Conservation (phyloP, 2,329 filamentous ascomycete genomes). For the Neonectria coccinea region DNA sequence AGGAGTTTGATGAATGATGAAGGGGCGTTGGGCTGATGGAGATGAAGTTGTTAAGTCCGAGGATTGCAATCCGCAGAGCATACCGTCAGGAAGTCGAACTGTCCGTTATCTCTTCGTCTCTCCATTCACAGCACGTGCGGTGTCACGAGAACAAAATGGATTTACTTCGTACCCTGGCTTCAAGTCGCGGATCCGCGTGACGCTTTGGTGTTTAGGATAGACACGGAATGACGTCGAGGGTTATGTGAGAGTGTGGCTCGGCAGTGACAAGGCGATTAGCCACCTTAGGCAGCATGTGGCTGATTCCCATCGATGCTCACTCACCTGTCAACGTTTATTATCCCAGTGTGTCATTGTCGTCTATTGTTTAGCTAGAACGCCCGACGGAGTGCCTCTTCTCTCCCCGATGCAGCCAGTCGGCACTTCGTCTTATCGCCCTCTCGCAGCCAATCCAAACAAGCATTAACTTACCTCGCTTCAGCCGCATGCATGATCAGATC, state of each 20-base stretch:
- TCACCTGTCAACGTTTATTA: neutral
- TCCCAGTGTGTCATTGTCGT: neutral
- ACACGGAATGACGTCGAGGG: conserved; percentile 2
- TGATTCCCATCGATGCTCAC: neutral
- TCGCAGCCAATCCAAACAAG: neutral
- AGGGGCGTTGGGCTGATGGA: neutral
- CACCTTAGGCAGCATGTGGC: neutral
- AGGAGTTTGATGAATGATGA: neutral
- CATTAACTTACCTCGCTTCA: neutral
- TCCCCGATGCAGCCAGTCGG: neutral
- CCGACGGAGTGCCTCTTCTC: neutral
- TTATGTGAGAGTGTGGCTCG: conserved; percentile 5
- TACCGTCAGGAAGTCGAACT: too few species aligned
- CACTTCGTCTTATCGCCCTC: neutral
- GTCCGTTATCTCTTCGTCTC: too few species aligned
- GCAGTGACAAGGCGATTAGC: neutral
- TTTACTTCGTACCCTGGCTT: neutral
- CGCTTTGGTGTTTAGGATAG: neutral
- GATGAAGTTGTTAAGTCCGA: neutral
- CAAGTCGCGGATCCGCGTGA: neutral
- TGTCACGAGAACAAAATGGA: neutral
- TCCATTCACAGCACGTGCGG: neutral
- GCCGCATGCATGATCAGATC: neutral
- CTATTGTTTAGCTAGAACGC: neutral
- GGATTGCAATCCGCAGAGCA: neutral